phyloP scores from a whole-genome alignment of 805 yeast genomes.

The Lipomyces spencermartinsiae region DNA sequence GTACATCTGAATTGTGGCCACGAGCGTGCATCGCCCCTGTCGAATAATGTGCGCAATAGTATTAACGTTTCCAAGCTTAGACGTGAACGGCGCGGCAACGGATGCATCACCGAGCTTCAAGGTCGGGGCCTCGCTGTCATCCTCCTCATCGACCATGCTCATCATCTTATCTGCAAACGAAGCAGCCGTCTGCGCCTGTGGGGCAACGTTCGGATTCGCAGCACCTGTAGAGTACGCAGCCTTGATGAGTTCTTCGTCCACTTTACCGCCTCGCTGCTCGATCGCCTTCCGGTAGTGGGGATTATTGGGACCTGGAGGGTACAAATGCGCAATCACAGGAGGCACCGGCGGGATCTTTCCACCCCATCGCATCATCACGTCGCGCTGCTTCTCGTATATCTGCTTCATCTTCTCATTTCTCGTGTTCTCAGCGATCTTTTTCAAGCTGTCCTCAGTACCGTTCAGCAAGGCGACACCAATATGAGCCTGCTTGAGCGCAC shows the following conservation, averaged over 20 bases:
- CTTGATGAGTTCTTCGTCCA: conserved; percentile 66
- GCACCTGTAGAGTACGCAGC: conserved; percentile 47
- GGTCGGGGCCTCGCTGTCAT: conserved; percentile 84
- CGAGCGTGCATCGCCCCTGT: conserved; percentile 98
- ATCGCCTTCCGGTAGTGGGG: conserved; percentile 87
- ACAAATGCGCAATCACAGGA: conserved; percentile 84
- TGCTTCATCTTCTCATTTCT: conserved; percentile 66
- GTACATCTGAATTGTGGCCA: conserved; percentile 98
- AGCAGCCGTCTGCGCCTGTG: conserved; percentile 49
- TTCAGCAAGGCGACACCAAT: conserved; percentile 97
- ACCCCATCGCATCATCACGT: conserved; percentile 78
- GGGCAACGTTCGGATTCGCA: conserved; percentile 14
- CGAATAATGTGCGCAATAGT: conserved; percentile 93
- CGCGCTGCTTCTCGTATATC: conserved; percentile 84
- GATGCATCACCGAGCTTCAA: conserved; percentile 98
- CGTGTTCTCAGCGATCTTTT: conserved; percentile 82
- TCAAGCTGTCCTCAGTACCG: conserved; percentile 94
- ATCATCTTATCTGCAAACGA: conserved; percentile 69
- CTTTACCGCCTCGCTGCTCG: conserved; percentile 79
- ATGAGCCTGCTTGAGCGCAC: conserved; percentile 98
- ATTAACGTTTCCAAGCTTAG: conserved; percentile 88
- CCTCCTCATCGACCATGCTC: conserved; percentile 60
- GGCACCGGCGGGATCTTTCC: conserved; percentile 77
- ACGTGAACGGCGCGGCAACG: conserved; percentile 98
- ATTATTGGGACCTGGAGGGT: conserved; percentile 93